Percentiles rank a stretch among this genome's conserved stretches.
Evolutionary conservation across 2,329 filamentous ascomycete species (phyloP).

Genomic region (Dissoconium aciculare): DNA sequence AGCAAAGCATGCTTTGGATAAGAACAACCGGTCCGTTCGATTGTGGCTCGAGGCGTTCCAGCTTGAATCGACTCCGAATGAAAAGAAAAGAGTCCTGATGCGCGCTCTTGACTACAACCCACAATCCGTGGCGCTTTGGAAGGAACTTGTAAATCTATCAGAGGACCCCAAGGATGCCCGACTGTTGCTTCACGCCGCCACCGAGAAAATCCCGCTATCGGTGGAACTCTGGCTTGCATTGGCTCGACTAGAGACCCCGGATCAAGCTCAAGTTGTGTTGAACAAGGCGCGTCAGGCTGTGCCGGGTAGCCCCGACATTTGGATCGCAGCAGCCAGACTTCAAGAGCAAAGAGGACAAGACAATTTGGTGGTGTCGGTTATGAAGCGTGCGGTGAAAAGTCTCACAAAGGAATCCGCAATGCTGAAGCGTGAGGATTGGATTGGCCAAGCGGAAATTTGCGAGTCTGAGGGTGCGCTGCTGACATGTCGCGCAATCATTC

Average conservation of each 20-base stretch:
- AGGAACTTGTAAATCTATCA: slow-evolving; percentile 88
- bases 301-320: slow-evolving; percentile 86
- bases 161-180: slow-evolving; percentile 79
- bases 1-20: slow-evolving; percentile 80
- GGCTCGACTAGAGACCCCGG: slow-evolving; percentile 72
- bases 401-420: slow-evolving; percentile 85
- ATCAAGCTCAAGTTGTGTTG: slow-evolving; percentile 86
- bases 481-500: slow-evolving; percentile 79
- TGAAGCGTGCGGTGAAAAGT: slow-evolving; percentile 83
- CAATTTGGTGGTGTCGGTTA: slow-evolving; percentile 63
- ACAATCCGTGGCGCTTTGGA: slow-evolving; percentile 94
- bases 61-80: slow-evolving; percentile 63
- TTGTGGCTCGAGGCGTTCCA: slow-evolving; percentile 95
- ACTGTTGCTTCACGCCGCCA: slow-evolving; percentile 81
- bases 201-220: slow-evolving; percentile 83
- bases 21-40: slow-evolving; percentile 73
- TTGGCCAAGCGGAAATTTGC: slow-evolving; percentile 82
- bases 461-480: slow-evolving; percentile 78
- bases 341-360: slow-evolving; percentile 79
- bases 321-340: slow-evolving; percentile 83
- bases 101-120: slow-evolving; percentile 86
- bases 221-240: slow-evolving; percentile 92
- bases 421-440: slow-evolving; percentile 96
- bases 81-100: slow-evolving; percentile 83
- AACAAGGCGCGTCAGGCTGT: slow-evolving; percentile 91